A percentile compares a stretch with the other conserved stretches of the same genome.
These are phyloP conservation scores for Ogataea ganodermae DNA, from an alignment of 805 yeast species.

Conservation along the genomic window DNA sequence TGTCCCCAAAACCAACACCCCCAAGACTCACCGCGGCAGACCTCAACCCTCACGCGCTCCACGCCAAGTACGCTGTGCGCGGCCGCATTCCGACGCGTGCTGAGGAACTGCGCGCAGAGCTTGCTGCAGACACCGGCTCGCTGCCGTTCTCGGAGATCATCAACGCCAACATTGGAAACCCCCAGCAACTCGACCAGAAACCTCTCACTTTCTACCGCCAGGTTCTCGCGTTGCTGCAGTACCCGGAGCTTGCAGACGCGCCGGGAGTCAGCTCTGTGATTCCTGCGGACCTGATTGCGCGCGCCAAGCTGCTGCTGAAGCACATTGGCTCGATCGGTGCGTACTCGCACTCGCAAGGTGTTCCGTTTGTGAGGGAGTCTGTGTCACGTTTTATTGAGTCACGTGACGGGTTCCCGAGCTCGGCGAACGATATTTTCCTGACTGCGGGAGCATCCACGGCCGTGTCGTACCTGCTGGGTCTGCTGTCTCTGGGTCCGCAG, in stretches of 20 bases:
- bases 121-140: conserved; percentile 56
- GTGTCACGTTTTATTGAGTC: conserved; percentile 73
- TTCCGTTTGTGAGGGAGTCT: conserved; percentile 64
- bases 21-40: conserved; percentile 45
- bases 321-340: conserved; percentile 89
- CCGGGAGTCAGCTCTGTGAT: conserved; percentile 35
- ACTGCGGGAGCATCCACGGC: conserved; percentile 96
- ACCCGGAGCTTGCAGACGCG: conserved; percentile 64
- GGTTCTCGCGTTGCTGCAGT: conserved; percentile 81
- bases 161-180: conserved; percentile 94
- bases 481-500: conserved; percentile 64
- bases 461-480: conserved; percentile 73
- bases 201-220: conserved; percentile 96
- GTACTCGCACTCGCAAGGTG: conserved; percentile 92
- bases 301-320: conserved; percentile 64
- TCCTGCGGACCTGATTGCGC: conserved; percentile 69
- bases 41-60: conserved; percentile 71
- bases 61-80: conserved; percentile 94
- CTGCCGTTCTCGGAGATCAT: conserved; percentile 79
- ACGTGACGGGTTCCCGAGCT: conserved; percentile 65
- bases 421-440: conserved; percentile 73
- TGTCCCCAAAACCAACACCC: conserved; percentile 3
- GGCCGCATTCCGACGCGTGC: conserved; percentile 94
- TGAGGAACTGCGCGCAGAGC: conserved; percentile 68
- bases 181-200: conserved; percentile 92